Evolutionary conservation across 1,284 basidiomycete species (phyloP), one percentile per base, ranked within the genome.

Genomic region (Pseudozyma sp.): DNA sequence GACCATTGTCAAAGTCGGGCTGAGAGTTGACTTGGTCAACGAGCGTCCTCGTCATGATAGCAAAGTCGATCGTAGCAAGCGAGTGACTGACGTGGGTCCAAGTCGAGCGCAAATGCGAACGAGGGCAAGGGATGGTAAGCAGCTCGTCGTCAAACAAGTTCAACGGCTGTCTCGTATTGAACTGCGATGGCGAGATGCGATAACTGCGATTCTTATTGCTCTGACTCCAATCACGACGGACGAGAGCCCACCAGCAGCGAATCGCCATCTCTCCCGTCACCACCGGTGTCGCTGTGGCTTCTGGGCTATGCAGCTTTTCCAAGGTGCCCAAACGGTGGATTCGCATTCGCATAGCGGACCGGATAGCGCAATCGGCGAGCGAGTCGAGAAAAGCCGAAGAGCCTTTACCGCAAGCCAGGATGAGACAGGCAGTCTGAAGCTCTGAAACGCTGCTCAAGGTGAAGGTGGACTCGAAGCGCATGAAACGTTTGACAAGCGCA

Each of bases 261-360:
- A 73, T 42, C 11, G 65, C 70, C 58, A 69, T 73, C 47, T 73
- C 70, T 7, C 53, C 65, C 8, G 58, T 52, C 31, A 62, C 34
- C n/a, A 59, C 51, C 36, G 59, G 51, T 5, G 16, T 45, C 5
- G 57, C 42, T 3, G 25, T 38, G 16, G 45, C 42, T 8, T 21
- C 31, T 3, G 70, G 38, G 25, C 21, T 21, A 44, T 73, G 66
- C 9, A 73, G 2, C 51, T 40, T 54, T 2, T 73, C 63, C 10
- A 61, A 52, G 11, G 51, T 43, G 16, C 70, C 70, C 10, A 73
- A 38, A 21, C 66, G 65, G 49, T 73, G 70, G 31, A 73, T 58
- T n/a, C 70, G 65, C 70, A 73, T 73, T 14, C 70, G 65, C 65
- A 73, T 69, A 5, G 70, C 65, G 14, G 70, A 73, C 5, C 70